These are phyloP conservation scores for Podospora comata DNA, from an alignment of 495 filamentous ascomycete genomes.

Conservation along the genomic window DNA sequence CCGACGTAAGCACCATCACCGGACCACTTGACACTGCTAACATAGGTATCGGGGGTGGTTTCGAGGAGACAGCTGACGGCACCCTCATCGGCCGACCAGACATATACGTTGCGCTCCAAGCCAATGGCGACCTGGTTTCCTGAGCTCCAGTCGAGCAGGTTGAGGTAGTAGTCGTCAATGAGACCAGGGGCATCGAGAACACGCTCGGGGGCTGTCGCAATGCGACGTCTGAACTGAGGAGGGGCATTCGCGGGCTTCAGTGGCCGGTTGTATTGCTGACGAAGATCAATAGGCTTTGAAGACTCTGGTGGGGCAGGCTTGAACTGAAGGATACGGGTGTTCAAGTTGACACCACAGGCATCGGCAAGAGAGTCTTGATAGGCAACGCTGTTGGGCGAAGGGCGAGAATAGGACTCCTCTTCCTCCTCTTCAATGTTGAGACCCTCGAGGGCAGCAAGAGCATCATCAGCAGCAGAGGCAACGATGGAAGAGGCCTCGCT, in stretches of 20 bases:
- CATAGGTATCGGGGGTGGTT: conserved; percentile 83
- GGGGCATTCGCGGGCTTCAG: conserved; percentile 72
- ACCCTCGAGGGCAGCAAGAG: conserved; percentile 72
- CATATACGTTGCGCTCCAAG: conserved; percentile 92
- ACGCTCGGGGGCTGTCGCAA: conserved; percentile 91
- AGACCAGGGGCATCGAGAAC: conserved; percentile 96
- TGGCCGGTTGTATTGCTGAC: conserved; percentile 96
- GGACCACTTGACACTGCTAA: conserved; percentile 98
- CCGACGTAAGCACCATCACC: conserved; percentile 94
- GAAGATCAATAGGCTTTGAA: conserved; percentile 94
- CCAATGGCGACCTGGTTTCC: conserved; percentile 98
- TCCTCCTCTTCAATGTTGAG: conserved; percentile 62
- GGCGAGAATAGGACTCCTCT: conserved; percentile 60
- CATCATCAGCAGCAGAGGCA: conserved; percentile 70
- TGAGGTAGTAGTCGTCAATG: conserved; percentile 98
- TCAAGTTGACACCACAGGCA: conserved; percentile 88
- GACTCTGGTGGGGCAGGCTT: conserved; percentile 96
- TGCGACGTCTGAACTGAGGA: conserved; percentile 82
- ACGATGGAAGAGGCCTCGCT: conserved; percentile 59
- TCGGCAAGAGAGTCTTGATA: conserved; percentile 90
- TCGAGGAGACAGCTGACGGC: conserved; percentile 83
- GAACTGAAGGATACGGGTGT: conserved; percentile 95
- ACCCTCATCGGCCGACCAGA: conserved; percentile 97
- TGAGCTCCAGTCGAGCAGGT: conserved; percentile 95
- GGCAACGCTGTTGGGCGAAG: conserved; percentile 79